phyloP scores from a whole-genome alignment of 441 rosid genomes.

The Gossypium lobatum region DNA sequence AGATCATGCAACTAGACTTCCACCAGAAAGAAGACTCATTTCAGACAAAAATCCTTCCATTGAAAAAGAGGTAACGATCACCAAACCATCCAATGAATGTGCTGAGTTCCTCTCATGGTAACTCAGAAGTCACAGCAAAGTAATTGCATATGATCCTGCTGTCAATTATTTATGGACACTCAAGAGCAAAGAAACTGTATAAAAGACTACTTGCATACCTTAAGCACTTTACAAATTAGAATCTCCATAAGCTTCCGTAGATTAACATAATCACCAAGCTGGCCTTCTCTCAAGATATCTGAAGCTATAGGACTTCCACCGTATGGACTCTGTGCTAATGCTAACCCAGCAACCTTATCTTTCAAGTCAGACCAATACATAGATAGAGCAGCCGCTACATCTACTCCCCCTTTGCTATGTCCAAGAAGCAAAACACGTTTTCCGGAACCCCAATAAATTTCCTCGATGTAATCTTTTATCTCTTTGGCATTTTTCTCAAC shows the following conservation, averaged over 20 bases:
- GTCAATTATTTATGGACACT: neutral
- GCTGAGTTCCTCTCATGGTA: neutral
- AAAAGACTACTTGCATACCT: slow-evolving; percentile 38
- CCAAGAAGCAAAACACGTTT: slow-evolving; percentile 89
- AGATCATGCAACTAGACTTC: slow-evolving; percentile 2
- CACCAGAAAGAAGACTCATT: neutral
- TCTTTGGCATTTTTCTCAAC: slow-evolving; percentile 94
- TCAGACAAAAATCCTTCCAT: neutral
- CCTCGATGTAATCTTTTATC: slow-evolving; percentile 90
- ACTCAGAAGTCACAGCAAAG: neutral
- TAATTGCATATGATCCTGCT: slow-evolving; percentile 5
- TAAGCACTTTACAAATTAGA: slow-evolving; percentile 81
- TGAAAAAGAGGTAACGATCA: neutral
- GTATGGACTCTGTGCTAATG: slow-evolving; percentile 85
- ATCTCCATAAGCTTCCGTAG: slow-evolving; percentile 81
- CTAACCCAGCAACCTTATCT: slow-evolving; percentile 91
- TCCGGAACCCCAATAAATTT: slow-evolving; percentile 84
- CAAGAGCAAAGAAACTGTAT: neutral
- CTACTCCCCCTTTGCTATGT: slow-evolving; percentile 98
- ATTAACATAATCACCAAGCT: slow-evolving; percentile 87
- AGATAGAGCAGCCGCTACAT: slow-evolving; percentile 90
- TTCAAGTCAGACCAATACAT: slow-evolving; percentile 88
- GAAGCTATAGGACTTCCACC: slow-evolving; percentile 95
- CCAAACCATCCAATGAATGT: neutral
- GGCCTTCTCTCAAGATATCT: slow-evolving; percentile 88